phyloP scores from a whole-genome alignment of 2,329 filamentous ascomycete species.

The Hypoxylon sp. region DNA sequence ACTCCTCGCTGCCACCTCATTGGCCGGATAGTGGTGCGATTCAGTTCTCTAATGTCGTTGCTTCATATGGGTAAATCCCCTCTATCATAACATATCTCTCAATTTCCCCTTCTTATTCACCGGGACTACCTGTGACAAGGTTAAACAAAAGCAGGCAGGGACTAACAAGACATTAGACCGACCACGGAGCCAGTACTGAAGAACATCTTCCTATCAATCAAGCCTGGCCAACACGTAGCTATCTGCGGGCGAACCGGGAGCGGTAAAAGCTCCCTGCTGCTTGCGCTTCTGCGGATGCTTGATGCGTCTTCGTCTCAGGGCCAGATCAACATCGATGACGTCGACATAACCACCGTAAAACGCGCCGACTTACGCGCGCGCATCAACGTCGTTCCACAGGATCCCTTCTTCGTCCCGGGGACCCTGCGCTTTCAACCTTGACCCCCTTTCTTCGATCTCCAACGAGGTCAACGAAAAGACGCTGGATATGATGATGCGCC shows the following conservation, averaged over 20 bases:
- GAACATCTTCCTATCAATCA: slow-evolving; percentile 15
- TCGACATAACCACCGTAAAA: slow-evolving; percentile 23
- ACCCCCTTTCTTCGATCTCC: slow-evolving; percentile 24
- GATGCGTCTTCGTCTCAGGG: slow-evolving; percentile 15
- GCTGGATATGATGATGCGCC: slow-evolving; percentile 22
- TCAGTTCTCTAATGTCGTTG: slow-evolving; percentile 1
- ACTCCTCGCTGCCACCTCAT: neutral
- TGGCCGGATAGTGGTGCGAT: neutral
- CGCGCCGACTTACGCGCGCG: slow-evolving; percentile 23
- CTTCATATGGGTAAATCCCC: neutral
- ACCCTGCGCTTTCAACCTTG: slow-evolving; percentile 37
- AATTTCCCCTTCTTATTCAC: neutral
- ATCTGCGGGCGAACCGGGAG: slow-evolving; percentile 33
- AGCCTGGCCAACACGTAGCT: slow-evolving; percentile 21
- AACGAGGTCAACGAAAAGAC: neutral
- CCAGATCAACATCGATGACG: slow-evolving; percentile 28
- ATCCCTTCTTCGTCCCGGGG: slow-evolving; percentile 38
- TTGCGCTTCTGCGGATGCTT: slow-evolving; percentile 35
- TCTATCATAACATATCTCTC: neutral
- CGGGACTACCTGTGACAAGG: neutral
- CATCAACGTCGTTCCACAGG: slow-evolving; percentile 39
- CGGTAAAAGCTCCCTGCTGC: slow-evolving; percentile 5
- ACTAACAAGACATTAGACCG: neutral
- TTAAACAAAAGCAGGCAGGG: neutral
- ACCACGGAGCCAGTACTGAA: neutral